These are phyloP conservation scores for Aspergillus carbonarius DNA, from an alignment of 2,329 filamentous ascomycete species.

Conservation along the genomic window DNA sequence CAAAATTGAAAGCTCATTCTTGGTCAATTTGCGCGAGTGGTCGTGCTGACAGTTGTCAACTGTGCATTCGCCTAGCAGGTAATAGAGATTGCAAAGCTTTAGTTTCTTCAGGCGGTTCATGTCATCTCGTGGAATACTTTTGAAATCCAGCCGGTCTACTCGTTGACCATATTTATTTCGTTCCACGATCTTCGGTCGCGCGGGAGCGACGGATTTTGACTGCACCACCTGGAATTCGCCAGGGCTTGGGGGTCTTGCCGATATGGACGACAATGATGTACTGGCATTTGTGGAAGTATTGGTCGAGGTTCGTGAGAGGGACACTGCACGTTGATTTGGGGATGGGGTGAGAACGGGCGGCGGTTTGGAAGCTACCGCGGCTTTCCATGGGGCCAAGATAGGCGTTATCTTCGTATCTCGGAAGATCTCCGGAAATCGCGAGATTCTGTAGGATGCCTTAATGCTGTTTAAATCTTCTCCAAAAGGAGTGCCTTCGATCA, in stretches of 20 bases:
- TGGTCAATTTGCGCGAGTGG: constrained; percentile 56
- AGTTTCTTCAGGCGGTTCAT: constrained; percentile 61
- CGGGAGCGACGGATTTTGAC: constrained; percentile 31
- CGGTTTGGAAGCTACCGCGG: constrained; percentile 28
- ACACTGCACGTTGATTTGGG: constrained; percentile 32
- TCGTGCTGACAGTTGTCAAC: constrained; percentile 55
- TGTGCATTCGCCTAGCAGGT: constrained; percentile 58
- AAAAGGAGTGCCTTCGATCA: constrained; percentile 59
- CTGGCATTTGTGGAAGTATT: constrained; percentile 39
- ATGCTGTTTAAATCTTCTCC: constrained; percentile 53
- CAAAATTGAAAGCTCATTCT: constrained; percentile 54
- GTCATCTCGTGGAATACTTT: constrained; percentile 55
- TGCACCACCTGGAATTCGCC: constrained; percentile 41
- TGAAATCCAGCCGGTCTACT: constrained; percentile 53
- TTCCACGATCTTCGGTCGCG: constrained; percentile 43
- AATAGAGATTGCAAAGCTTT: constrained; percentile 64
- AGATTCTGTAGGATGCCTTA: constrained; percentile 48
- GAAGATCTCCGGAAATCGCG: constrained; percentile 55
- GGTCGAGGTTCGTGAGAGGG: constrained; percentile 40
- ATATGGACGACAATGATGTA: constrained; percentile 34
- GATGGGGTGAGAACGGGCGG: constrained; percentile 36
- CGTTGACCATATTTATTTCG: constrained; percentile 62
- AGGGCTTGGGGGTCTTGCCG: constrained; percentile 39
- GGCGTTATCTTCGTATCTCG: constrained; percentile 51
- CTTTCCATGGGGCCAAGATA: constrained; percentile 36